Percentiles rank a stretch among this genome's conserved stretches.
phyloP scores from a whole-genome alignment of 2,329 filamentous ascomycete species.

The Tolypocladium sp. region DNA sequence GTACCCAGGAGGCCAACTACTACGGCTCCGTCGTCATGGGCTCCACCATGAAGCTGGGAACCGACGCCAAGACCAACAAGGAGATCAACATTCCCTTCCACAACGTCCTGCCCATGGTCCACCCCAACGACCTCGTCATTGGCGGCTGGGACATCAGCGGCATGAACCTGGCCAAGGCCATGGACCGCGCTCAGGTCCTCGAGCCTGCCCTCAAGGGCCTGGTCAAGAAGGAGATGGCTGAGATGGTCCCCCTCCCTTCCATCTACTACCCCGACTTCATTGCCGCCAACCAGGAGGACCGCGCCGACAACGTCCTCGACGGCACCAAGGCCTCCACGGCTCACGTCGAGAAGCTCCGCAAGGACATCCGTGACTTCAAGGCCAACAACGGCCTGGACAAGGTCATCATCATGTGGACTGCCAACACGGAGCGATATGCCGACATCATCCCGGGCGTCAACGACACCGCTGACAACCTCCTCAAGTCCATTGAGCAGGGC shows the following conservation, averaged over 20 bases:
- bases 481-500: slow-evolving; percentile 76
- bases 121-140: slow-evolving; percentile 90
- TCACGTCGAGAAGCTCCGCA: slow-evolving; percentile 86
- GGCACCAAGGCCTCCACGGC: slow-evolving; percentile 77
- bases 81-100: slow-evolving; percentile 97
- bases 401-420: slow-evolving; percentile 96
- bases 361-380: slow-evolving; percentile 95
- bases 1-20: slow-evolving; percentile 81
- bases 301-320: slow-evolving; percentile 81
- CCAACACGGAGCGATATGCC: slow-evolving; percentile 96
- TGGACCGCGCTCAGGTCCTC: slow-evolving; percentile 92
- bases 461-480: slow-evolving; percentile 89
- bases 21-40: slow-evolving; percentile 97
- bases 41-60: slow-evolving; percentile 93
- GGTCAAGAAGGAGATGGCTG: slow-evolving; percentile 87
- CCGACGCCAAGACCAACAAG: slow-evolving; percentile 70
- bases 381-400: slow-evolving; percentile 76
- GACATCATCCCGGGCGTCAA: slow-evolving; percentile 84
- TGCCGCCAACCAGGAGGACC: slow-evolving; percentile 93
- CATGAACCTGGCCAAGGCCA: slow-evolving; percentile 80
- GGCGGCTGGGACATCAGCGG: slow-evolving; percentile 97
- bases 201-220: slow-evolving; percentile 88
- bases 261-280: slow-evolving; percentile 99
- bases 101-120: slow-evolving; percentile 88
- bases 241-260: slow-evolving; percentile 81